These are phyloP conservation scores for Macrolepiota albuminosa DNA, from an alignment of 768 basidiomycete species.

Conservation along the genomic window DNA sequence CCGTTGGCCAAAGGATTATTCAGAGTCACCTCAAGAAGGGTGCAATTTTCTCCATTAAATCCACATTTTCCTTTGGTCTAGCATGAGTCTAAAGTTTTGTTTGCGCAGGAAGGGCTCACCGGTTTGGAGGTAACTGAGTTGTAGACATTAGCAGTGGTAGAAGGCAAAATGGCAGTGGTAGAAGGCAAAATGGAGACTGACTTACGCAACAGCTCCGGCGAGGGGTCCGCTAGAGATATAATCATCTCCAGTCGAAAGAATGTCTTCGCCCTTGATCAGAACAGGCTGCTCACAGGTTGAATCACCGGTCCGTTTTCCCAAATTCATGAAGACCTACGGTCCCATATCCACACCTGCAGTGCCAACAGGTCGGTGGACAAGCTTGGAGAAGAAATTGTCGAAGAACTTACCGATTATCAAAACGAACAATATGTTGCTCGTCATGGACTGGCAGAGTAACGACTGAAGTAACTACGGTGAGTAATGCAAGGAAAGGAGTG, in stretches of 20 bases:
- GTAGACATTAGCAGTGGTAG: neutral
- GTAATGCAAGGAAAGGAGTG: conserved; percentile 15
- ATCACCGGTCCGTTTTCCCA: neutral
- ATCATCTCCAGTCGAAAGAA: conserved; percentile 27
- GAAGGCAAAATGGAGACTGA: neutral
- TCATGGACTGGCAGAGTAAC: conserved; percentile 18
- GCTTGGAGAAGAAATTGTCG: neutral
- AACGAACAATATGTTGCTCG: conserved; percentile 32
- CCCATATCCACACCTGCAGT: conserved; percentile 26
- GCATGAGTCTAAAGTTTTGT: neutral
- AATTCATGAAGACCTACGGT: conserved; percentile 20
- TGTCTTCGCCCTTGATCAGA: conserved; percentile 23
- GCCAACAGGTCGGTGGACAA: too few species aligned
- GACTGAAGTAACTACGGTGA: conserved; percentile 15
- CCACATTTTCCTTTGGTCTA: conserved; percentile 25
- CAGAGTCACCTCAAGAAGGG: conserved; percentile 32
- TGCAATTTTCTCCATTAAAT: conserved; percentile 35
- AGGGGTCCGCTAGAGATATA: conserved; percentile 25
- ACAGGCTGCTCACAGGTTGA: conserved; percentile 18
- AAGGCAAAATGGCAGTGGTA: neutral
- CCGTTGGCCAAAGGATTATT: conserved; percentile 26
- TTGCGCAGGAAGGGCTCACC: conserved; percentile 10
- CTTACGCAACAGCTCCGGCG: conserved; percentile 31
- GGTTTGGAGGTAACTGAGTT: conserved; percentile 27
- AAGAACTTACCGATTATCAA: conserved; percentile 25